Percentiles rank a stretch among this genome's conserved stretches.
Evolutionary conservation across 75 land plant genomes (phyloP).

Genomic region (Azolla pinnata): DNA sequence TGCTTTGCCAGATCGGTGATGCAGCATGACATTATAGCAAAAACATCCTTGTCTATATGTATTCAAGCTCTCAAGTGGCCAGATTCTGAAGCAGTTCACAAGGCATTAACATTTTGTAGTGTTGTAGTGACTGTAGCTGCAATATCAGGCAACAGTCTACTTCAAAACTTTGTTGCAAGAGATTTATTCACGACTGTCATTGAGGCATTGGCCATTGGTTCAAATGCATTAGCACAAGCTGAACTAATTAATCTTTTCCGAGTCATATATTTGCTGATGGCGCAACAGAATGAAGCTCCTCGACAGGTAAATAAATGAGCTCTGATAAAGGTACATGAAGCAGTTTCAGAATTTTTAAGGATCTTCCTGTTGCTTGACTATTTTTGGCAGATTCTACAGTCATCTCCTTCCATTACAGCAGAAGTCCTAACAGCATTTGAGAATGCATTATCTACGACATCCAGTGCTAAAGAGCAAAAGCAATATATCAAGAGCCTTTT

Average conservation of each 20-base stretch:
- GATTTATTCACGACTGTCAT: constrained; percentile 67
- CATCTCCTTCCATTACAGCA: constrained; percentile 54
- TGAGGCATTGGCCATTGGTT: constrained; percentile 69
- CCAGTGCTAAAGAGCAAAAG: constrained; percentile 87
- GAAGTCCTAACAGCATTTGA: constrained; percentile 66
- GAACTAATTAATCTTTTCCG: constrained; percentile 79
- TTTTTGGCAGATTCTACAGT: constrained; percentile 56
- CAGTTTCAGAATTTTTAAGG: not conserved
- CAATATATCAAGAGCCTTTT: constrained; percentile 79
- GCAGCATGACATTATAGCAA: constrained; percentile 42
- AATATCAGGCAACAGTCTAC: constrained; percentile 38
- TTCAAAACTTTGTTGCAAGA: constrained; percentile 62
- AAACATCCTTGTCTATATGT: constrained; percentile 46
- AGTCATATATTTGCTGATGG: constrained; percentile 66
- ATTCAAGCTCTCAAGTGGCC: constrained; percentile 75
- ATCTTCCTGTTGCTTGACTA: not conserved
- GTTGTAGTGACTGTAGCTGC: constrained; percentile 47
- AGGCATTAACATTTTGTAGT: constrained; percentile 59
- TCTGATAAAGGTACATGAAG: too few species aligned
- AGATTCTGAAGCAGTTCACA: constrained; percentile 73
- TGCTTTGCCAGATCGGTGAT: constrained; percentile 59
- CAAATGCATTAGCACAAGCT: constrained; percentile 67
- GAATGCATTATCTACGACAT: constrained; percentile 64
- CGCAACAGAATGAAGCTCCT: constrained; percentile 50
- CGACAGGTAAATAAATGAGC: too few species aligned